phyloP scores from a whole-genome alignment of 1,139 yeast genomes.

The Debaryomyces fabryi region DNA sequence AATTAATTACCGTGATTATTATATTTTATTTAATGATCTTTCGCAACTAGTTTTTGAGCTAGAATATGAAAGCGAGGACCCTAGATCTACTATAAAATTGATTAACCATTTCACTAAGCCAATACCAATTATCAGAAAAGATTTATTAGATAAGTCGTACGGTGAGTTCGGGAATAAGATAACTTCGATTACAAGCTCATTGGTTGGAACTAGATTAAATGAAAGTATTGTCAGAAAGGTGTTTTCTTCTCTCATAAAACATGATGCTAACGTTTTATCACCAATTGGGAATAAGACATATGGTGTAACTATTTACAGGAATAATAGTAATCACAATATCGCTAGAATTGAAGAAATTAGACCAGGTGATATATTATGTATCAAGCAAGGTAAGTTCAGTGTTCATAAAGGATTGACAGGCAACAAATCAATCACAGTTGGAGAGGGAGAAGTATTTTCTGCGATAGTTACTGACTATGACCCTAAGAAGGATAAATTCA shows the following conservation, averaged over 20 bases:
- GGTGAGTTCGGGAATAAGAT: slow-evolving; percentile 47
- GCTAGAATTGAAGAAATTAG: slow-evolving; percentile 63
- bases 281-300: slow-evolving; percentile 69
- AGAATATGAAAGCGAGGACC: slow-evolving; percentile 57
- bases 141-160: slow-evolving; percentile 54
- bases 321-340: slow-evolving; percentile 48
- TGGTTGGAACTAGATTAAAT: slow-evolving; percentile 40
- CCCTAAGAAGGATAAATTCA: slow-evolving; percentile 69
- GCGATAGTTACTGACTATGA: slow-evolving; percentile 70
- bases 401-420: slow-evolving; percentile 62
- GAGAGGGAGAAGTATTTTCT: slow-evolving; percentile 35
- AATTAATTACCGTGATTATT: slow-evolving; percentile 63
- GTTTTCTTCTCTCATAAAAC: slow-evolving; percentile 15
- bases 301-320: slow-evolving; percentile 71
- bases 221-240: slow-evolving; percentile 29
- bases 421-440: slow-evolving; percentile 42
- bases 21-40: slow-evolving; percentile 72
- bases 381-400: slow-evolving; percentile 73
- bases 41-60: slow-evolving; percentile 65
- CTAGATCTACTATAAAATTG: slow-evolving; percentile 53
- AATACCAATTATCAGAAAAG: slow-evolving; percentile 52
- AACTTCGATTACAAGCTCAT: slow-evolving; percentile 42
- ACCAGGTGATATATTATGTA: slow-evolving; percentile 83
- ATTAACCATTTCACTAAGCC: slow-evolving; percentile 44
- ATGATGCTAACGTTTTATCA: slow-evolving; percentile 36